These are phyloP conservation scores for Euphorbia corollata DNA, from an alignment of 441 rosid species.

Conservation along the genomic window DNA sequence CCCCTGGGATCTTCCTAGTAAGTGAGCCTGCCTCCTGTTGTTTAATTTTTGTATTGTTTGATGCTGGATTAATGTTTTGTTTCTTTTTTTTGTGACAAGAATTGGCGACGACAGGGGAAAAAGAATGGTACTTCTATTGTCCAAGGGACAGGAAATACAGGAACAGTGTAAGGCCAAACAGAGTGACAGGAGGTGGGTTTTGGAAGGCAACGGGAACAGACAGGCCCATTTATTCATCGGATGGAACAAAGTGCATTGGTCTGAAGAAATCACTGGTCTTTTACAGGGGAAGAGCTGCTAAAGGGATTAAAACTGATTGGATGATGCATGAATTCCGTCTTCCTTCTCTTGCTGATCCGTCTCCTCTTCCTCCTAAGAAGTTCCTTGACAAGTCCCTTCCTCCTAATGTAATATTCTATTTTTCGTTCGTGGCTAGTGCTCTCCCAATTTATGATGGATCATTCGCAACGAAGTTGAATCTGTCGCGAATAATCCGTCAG, in stretches of 20 bases:
- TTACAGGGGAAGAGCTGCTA: conserved; percentile 90
- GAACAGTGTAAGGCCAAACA: conserved; percentile 78
- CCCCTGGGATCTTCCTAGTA: conserved; percentile 98
- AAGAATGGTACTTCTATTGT: conserved; percentile 91
- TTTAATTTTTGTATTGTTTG: neutral
- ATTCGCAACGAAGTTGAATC: too few species aligned
- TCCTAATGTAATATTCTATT: conserved; percentile 36
- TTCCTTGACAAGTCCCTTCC: conserved; percentile 51
- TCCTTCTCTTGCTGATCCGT: conserved; percentile 52
- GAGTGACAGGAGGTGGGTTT: conserved; percentile 88
- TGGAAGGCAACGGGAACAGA: conserved; percentile 98
- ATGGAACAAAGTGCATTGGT: conserved; percentile 68
- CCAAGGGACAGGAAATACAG: conserved; percentile 84
- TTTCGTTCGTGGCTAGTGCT: too few species aligned
- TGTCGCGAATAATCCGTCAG: too few species aligned
- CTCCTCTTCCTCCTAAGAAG: conserved; percentile 50
- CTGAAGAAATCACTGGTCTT: conserved; percentile 86
- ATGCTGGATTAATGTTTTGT: neutral
- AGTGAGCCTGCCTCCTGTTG: conserved; percentile 20
- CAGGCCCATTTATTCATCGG: conserved; percentile 77
- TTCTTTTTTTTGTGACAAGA: conserved; percentile 27
- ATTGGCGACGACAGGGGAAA: conserved; percentile 65
- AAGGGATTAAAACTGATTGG: conserved; percentile 93
- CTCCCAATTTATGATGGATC: too few species aligned
- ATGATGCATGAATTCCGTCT: conserved; percentile 98